Conservation (phyloP, 2,329 filamentous ascomycete genomes). For the Dactylellina sp. region DNA sequence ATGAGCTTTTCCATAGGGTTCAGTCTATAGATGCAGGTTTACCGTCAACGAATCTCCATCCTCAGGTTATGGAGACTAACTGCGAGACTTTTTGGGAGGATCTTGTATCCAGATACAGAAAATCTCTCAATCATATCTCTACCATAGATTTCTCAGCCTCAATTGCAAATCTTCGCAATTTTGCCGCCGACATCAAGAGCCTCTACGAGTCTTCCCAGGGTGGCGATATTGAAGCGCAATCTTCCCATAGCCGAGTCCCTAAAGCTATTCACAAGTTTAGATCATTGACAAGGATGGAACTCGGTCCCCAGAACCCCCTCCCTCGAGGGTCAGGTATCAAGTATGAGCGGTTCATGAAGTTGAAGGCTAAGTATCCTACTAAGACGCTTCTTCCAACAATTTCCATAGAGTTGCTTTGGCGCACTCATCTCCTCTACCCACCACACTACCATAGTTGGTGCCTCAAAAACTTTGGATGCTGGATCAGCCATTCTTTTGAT, state of each 20-base stretch:
- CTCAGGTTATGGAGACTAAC: constrained; percentile 12
- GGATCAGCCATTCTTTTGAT: constrained; percentile 38
- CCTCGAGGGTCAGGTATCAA: constrained; percentile 35
- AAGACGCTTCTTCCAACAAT: constrained; percentile 38
- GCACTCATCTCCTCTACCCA: constrained; percentile 47
- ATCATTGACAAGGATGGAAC: constrained; percentile 16
- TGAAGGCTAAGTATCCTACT: constrained; percentile 43
- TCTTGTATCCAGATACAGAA: constrained; percentile 27
- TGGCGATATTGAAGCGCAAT: constrained; percentile 3
- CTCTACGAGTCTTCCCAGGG: constrained; percentile 21
- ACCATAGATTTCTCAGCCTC: constrained; percentile 40
- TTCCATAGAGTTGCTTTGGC: constrained; percentile 46
- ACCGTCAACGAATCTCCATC: constrained; percentile 39
- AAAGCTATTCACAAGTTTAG: constrained; percentile 19
- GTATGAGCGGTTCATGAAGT: constrained; percentile 44
- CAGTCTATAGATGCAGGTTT: constrained; percentile 29
- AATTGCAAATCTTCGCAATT: constrained; percentile 41
- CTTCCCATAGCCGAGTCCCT: constrained; percentile 7
- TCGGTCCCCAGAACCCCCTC: constrained; percentile 5
- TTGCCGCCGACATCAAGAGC: constrained; percentile 24
- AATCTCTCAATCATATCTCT: constrained; percentile 34
- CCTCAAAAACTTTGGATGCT: constrained; percentile 37
- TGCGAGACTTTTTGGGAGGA: constrained; percentile 40
- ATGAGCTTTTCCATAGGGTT: constrained; percentile 14
- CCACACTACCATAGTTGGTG: constrained; percentile 48